Evolutionary conservation across 2,329 filamentous ascomycete genomes (phyloP), one percentile per base, ranked within the genome.

Genomic region (Chaetoscypha palmicola): DNA sequence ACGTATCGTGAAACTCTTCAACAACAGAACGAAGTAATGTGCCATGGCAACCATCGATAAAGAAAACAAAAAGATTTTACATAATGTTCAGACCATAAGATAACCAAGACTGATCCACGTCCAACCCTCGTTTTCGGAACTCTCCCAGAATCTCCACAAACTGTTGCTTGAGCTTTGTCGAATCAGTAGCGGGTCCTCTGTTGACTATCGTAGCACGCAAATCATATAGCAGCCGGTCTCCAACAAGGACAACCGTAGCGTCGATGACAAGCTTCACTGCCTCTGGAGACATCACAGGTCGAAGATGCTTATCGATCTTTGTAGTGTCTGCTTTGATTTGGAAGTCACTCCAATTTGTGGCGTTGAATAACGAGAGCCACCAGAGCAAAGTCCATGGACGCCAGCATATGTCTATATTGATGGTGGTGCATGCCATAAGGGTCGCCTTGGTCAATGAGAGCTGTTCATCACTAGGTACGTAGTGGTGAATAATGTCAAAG

Each of bases 61-160:
- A 28, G 12, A 7, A 28, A 28, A 28, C 7, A 12, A 12, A 28
- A 28, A 28, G 24, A 12, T 28, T 28, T 37, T 16, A 40, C 38
- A 46, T 46, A 10, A 22, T 30, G 24, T 47, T 39, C 36, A 47
- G 28, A 5, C 28, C 40, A 31, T 35, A 16, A 32, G 38, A 32
- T 11, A 31, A 16, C 47, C 50, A 52, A 4, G 31, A 35, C 36
- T 42, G 48, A 41, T 52, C 50, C 11, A 50, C 38, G 11, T 22
- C 22, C 23, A 52, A 19, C 3, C 39, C 39, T 12, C 48, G 38
- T 12, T 17, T 30, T 16, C 40, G 26, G 20, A 52, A 48, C 16
- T 43, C 43, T 14, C 38, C 19, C 31, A 52, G n/a, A n/a, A 52
- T 50, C 2, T 32, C 48, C 38, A 45, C 48, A 19, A 48, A 52